Conservation (phyloP, 805 yeast species). For the Kodamaea hsintzibuensis region DNA sequence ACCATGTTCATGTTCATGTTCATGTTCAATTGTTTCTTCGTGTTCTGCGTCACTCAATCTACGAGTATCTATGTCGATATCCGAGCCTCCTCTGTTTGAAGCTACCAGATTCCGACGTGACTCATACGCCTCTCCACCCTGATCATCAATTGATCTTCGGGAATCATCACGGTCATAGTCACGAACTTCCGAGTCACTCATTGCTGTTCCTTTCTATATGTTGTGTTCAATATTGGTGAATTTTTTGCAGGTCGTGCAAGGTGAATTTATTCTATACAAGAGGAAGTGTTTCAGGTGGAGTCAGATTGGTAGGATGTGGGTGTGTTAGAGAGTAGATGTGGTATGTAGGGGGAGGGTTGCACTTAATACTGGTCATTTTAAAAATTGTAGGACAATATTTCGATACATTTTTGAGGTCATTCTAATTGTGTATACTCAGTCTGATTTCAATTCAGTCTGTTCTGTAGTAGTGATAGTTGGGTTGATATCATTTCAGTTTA, state of each 20-base stretch:
- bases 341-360: not conserved
- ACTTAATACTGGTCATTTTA: no score
- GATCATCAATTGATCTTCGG: not conserved
- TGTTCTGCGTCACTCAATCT: not conserved
- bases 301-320: not conserved
- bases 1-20: no score
- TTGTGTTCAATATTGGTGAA: not conserved
- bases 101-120: not conserved
- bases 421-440: no score
- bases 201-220: constrained; percentile 2
- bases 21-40: not conserved
- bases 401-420: no score
- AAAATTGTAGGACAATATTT: no score
- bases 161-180: constrained; percentile 12
- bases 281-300: not conserved
- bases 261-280: not conserved
- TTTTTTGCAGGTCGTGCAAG: constrained; percentile 7
- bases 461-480: no score
- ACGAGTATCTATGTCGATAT: not conserved
- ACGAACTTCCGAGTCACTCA: constrained; percentile 18
- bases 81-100: not conserved
- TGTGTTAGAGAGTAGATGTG: not conserved
- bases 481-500: no score
- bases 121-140: not conserved
- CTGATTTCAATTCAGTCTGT: no score